These are phyloP conservation scores for Chlamydomonas sp. DNA, from an alignment of 139 green algal species.

Conservation along the genomic window DNA sequence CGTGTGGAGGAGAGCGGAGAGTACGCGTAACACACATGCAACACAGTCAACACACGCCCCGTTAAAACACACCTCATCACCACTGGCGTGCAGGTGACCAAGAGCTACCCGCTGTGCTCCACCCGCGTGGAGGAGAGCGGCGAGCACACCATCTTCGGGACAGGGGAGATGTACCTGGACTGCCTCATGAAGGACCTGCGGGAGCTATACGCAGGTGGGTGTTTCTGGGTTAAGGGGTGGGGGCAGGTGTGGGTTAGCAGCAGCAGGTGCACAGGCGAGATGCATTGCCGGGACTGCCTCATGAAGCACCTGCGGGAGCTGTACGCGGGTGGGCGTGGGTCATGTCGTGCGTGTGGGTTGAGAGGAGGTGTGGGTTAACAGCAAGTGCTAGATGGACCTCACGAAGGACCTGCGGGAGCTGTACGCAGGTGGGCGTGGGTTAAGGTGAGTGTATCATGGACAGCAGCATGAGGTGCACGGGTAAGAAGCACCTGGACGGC, in stretches of 20 bases:
- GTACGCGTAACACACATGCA: too few species aligned
- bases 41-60: too few species aligned
- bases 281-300: constrained; percentile 92
- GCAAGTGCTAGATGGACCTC: constrained; percentile 29
- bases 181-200: constrained; percentile 95
- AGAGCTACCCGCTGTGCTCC: constrained; percentile 89
- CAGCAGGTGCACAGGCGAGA: constrained; percentile 94
- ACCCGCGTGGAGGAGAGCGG: constrained; percentile 95
- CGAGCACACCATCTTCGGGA: constrained; percentile 97
- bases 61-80: neutral
- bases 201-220: constrained; percentile 79
- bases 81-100: constrained; percentile 79
- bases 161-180: constrained; percentile 97
- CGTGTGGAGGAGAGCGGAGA: too few species aligned
- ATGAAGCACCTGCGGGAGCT: constrained; percentile 95
- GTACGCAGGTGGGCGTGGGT: constrained; percentile 60
- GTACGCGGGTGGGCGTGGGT: constrained; percentile 19
- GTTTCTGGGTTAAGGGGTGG: neutral
- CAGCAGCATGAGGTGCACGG: constrained; percentile 92
- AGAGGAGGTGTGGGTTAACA: too few species aligned
- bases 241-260: constrained; percentile 51
- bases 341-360: neutral
- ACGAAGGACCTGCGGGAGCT: constrained; percentile 97
- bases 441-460: neutral
- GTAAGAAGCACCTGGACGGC: constrained; percentile 95